Percentiles rank a stretch among this genome's conserved stretches.
Evolutionary conservation across 1,284 basidiomycete genomes (phyloP).

Genomic region (Albatrellus sp.): DNA sequence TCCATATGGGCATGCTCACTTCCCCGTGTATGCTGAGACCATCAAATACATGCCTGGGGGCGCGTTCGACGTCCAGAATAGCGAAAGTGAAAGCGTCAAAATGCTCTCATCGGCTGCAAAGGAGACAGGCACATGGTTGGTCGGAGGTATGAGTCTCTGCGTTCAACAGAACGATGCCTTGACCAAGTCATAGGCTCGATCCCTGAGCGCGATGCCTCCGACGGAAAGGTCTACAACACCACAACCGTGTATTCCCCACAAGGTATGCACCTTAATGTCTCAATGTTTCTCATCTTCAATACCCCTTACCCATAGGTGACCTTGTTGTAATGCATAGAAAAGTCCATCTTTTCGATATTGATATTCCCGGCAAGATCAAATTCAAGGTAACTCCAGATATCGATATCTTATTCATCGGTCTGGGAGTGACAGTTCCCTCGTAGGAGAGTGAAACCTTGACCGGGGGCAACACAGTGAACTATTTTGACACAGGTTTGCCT

Average conservation of each 20-base stretch:
- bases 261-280: slow-evolving; percentile 33
- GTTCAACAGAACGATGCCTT: neutral
- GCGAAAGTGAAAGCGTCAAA: slow-evolving; percentile 67
- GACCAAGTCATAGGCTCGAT: slow-evolving; percentile 56
- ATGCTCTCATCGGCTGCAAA: slow-evolving; percentile 79
- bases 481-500: slow-evolving; percentile 77
- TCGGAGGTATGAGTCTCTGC: slow-evolving; percentile 61
- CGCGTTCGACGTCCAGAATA: slow-evolving; percentile 43
- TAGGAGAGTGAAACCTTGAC: slow-evolving; percentile 92
- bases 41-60: slow-evolving; percentile 51
- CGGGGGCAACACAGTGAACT: slow-evolving; percentile 66
- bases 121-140: slow-evolving; percentile 74
- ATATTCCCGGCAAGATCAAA: slow-evolving; percentile 91
- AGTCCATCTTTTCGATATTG: slow-evolving; percentile 96
- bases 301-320: slow-evolving; percentile 37
- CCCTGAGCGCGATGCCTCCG: slow-evolving; percentile 61
- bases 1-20: slow-evolving; percentile 83
- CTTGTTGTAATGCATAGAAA: slow-evolving; percentile 88
- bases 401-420: no score
- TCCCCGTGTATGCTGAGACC: slow-evolving; percentile 76
- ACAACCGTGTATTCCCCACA: slow-evolving; percentile 82
- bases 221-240: slow-evolving; percentile 82
- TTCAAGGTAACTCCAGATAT: slow-evolving; percentile 68
- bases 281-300: neutral
- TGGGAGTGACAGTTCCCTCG: neutral